These are phyloP conservation scores for Rhodotorula taiwanensis DNA, from an alignment of 768 basidiomycete species.

Conservation along the genomic window DNA sequence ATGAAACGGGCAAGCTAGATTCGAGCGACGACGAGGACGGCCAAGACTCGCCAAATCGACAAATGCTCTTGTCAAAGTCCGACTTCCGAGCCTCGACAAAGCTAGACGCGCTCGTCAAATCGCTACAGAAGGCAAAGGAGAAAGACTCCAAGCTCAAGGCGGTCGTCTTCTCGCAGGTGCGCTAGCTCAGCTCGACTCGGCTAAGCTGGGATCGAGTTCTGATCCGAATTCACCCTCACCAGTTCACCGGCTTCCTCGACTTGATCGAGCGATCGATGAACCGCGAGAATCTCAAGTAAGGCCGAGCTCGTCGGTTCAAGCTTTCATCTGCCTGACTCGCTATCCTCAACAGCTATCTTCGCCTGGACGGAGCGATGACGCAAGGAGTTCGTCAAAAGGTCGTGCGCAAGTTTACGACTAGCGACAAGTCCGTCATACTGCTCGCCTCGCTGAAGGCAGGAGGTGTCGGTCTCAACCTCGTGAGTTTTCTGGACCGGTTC, in stretches of 20 bases:
- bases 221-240: too few relatives aligned
- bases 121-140: constrained; percentile 58
- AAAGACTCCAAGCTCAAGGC: constrained; percentile 61
- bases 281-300: constrained; percentile 60
- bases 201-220: too few relatives aligned
- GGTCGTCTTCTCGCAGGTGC: constrained; percentile 63
- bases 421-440: constrained; percentile 27
- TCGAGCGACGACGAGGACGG: not conserved
- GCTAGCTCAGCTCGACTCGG: not conserved
- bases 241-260: constrained; percentile 81
- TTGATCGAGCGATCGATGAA: constrained; percentile 65
- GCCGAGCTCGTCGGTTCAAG: not conserved
- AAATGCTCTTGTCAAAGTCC: constrained; percentile 60
- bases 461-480: constrained; percentile 63
- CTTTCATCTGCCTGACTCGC: too few relatives aligned
- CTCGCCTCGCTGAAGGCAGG: constrained; percentile 66
- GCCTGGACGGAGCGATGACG: constrained; percentile 91
- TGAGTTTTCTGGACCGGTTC: too few relatives aligned
- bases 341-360: constrained; percentile 46
- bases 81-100: constrained; percentile 88
- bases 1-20: constrained; percentile 1
- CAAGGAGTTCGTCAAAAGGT: constrained; percentile 70
- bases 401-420: constrained; percentile 59
- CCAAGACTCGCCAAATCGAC: constrained; percentile 3
- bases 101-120: constrained; percentile 68